phyloP scores from a whole-genome alignment of 73 alveolate genomes.

The Halteria grandinella region DNA sequence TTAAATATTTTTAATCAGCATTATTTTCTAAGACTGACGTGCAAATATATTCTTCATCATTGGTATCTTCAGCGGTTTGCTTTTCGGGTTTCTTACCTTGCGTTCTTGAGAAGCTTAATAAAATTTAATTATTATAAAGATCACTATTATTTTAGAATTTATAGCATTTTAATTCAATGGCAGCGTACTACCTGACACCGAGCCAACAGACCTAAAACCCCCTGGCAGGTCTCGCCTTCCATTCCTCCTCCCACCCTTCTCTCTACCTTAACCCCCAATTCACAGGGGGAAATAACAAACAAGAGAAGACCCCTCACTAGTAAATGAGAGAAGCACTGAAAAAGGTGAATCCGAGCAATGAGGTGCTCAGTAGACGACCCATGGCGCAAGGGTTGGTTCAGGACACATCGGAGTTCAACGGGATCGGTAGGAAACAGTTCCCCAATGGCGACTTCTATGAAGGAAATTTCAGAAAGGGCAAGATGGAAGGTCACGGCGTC shows the following conservation, averaged over 20 bases:
- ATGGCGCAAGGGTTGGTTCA: not conserved
- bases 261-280: too few species aligned
- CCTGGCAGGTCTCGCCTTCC: too few species aligned
- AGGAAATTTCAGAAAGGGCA: slow-evolving; percentile 49
- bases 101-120: not conserved
- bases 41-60: slow-evolving; percentile 48
- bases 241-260: too few species aligned
- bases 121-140: too few species aligned
- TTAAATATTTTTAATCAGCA: slow-evolving; percentile 41
- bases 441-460: slow-evolving; percentile 62
- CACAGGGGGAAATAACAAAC: slow-evolving; percentile 1
- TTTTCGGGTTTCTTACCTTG: not conserved
- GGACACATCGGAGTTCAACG: slow-evolving; percentile 15
- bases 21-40: slow-evolving; percentile 52
- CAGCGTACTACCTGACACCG: too few species aligned
- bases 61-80: too few species aligned
- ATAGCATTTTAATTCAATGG: not conserved
- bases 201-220: too few species aligned
- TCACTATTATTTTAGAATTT: not conserved
- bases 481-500: slow-evolving; percentile 59
- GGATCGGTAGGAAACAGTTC: slow-evolving; percentile 15
- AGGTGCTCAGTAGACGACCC: not conserved
- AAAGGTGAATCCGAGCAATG: not conserved
- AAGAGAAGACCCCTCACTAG: not conserved
- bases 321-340: not conserved